These are phyloP conservation scores for Lophium mytilinum DNA, from an alignment of 495 filamentous ascomycete genomes.

Conservation along the genomic window DNA sequence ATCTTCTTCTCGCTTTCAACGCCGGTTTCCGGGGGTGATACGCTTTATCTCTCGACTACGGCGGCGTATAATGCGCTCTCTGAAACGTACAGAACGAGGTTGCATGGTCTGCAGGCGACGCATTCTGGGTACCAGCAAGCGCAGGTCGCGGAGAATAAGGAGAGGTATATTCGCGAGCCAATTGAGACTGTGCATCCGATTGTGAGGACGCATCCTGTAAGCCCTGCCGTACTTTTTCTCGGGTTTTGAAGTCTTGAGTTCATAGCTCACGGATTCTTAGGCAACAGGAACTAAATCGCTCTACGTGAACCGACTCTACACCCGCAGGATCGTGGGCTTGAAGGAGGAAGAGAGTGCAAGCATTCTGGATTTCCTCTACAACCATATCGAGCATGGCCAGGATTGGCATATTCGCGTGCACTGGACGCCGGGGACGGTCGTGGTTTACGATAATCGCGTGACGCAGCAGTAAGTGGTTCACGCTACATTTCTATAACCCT, in stretches of 20 bases:
- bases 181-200: constrained; percentile 1
- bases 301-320: neutral
- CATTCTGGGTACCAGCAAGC: neutral
- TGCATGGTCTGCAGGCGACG: neutral
- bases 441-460: constrained; percentile 7
- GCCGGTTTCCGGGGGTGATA: constrained; percentile 4
- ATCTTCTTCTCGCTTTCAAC: neutral
- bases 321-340: neutral
- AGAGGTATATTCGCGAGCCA: neutral
- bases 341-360: constrained; percentile 3
- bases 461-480: too few relatives aligned
- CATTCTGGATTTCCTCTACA: neutral
- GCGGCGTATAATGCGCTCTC: constrained; percentile 3
- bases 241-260: too few relatives aligned
- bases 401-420: neutral
- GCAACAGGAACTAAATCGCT: neutral
- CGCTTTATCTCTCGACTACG: neutral
- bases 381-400: neutral
- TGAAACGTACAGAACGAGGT: neutral
- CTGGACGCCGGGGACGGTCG: constrained; percentile 6
- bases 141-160: neutral
- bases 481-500: too few relatives aligned
- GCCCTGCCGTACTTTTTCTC: too few relatives aligned
- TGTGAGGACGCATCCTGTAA: constrained; percentile 2
- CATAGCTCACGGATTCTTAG: too few relatives aligned